Evolutionary conservation across 345 rosid species (phyloP), one percentile per base, ranked within the genome.

Genomic region (Rubroshorea leprosula): DNA sequence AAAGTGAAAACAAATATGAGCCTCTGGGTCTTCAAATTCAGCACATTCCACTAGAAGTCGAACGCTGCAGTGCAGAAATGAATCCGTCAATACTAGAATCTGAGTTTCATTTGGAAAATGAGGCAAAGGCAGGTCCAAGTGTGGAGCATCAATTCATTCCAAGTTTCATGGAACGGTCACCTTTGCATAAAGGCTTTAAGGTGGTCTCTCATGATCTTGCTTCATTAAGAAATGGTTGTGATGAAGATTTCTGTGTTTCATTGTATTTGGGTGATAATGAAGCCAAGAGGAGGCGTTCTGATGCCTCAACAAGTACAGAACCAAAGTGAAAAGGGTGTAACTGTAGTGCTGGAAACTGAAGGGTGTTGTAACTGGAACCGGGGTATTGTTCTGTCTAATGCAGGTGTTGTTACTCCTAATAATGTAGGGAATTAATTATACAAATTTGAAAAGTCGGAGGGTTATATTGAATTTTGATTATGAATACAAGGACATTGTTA

Each of bases 121-220:
- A 74, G 52, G 49, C 66, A 3, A 76, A 65, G 50, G 69, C 81
- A 57, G 67, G 64, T 41, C 82, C 82, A 0, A 84, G 74, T 49
- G 68, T 82, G 55, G 96, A 84, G 52, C 94, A 80, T 63, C 96
- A 93, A 68, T 89, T 93, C 72, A 80, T 93, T 69, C 83, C 94
- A 16, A 75, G 85, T 70, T 81, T 78, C 67, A 64, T 65, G 0
- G 72, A 78, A 59, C 72, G 74, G 25, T 74, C 85, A 19, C 73
- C 73, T 6, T 63, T 71, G 20, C 76, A 69, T 27, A 74, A 56
- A 43, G 67, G 68, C 62, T 66, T 66, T 63, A 72, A 57, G 63
- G 72, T 50, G 7, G 73, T 58, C 26, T 68, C 69, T 21, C 72
- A 76, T 61, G 67, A 67, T 65, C 81, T 80, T 23, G 58, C 80